Base-by-base conservation (phyloP, 1,284 basidiomycete species). In the Moesziomyces parantarcticus region DNA sequence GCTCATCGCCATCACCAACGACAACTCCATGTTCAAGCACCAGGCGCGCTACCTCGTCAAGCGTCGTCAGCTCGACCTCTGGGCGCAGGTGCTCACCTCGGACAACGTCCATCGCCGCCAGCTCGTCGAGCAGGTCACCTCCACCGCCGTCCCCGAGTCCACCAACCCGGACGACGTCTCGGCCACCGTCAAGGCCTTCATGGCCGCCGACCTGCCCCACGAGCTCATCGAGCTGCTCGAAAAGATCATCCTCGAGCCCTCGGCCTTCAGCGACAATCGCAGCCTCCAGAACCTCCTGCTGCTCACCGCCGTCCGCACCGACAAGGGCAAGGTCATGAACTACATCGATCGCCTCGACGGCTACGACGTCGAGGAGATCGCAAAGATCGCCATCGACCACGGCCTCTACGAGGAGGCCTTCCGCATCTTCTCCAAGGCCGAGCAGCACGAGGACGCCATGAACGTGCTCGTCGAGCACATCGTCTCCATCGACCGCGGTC, bases 21-120 rank as follows among this genome's bases (percentile, higher is more conserved):
- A 97, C 79, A 99, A 99, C 87, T 92, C 94, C 34, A 99, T 99
- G 97, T 99, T 97, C 89, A 99, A 99, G 87, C 96, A 99, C 84
- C 97, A 99, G 86, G 93, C 97, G 55, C 90, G 97, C 41, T 99
- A 99, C 86, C 90, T 99, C 68, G 93, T 98, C 83, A 97, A 96
- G 87, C 91, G 97, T 75, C 92, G 96, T 69, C 91, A 95, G 74
- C 90, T 93, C 23, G 96, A 99, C 74, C 90, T 99, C 46, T 99
- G 97, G 97, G 90, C 91, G 3, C 93, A 97, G 86, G 97, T 99
- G 42, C 90, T 99, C 57, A 87, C 89, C 23, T 88, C 90, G 9
- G 94, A 96, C 79, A 97, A 97, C 83, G 89, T 94, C 51, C 90
- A 99, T 84, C 92, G 94, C 69, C 91, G 96, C 73, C 90, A 92